A percentile compares a stretch with the other conserved stretches of the same genome.
phyloP scores from a whole-genome alignment of 2,329 filamentous ascomycete genomes.

The Paraphoma chrysanthemicola region DNA sequence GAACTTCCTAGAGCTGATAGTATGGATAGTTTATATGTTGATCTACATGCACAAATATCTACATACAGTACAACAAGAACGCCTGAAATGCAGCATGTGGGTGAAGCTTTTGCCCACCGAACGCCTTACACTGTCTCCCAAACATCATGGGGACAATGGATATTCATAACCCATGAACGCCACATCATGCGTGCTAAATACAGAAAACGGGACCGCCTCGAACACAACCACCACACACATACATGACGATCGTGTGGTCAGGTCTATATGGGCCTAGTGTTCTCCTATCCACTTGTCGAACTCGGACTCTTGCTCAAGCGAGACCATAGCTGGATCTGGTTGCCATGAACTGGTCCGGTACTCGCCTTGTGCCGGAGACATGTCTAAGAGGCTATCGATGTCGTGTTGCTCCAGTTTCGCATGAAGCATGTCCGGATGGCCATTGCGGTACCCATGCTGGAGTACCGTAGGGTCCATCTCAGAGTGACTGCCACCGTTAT shows the following conservation, averaged over 20 bases:
- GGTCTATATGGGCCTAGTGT: not conserved
- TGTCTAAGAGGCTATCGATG: constrained; percentile 35
- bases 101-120: constrained; percentile 7
- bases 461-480: constrained; percentile 26
- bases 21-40: not conserved
- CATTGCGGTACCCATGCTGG: constrained; percentile 35
- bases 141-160: not conserved
- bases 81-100: constrained; percentile 8
- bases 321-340: constrained; percentile 39
- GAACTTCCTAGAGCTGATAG: not conserved
- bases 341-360: constrained; percentile 46
- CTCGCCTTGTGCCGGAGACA: constrained; percentile 27
- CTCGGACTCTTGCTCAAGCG: constrained; percentile 52
- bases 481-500: constrained; percentile 30
- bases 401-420: constrained; percentile 36
- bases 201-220: not conserved
- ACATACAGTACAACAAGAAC: constrained; percentile 6
- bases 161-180: constrained; percentile 4
- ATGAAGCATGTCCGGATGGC: constrained; percentile 42
- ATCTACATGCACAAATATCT: constrained; percentile 8
- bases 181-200: constrained; percentile 2
- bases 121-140: constrained; percentile 9
- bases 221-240: not conserved
- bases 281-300: constrained; percentile 57
- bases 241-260: not conserved